phyloP scores from a whole-genome alignment of 768 basidiomycete genomes.

The Gymnopilus dilepis region DNA sequence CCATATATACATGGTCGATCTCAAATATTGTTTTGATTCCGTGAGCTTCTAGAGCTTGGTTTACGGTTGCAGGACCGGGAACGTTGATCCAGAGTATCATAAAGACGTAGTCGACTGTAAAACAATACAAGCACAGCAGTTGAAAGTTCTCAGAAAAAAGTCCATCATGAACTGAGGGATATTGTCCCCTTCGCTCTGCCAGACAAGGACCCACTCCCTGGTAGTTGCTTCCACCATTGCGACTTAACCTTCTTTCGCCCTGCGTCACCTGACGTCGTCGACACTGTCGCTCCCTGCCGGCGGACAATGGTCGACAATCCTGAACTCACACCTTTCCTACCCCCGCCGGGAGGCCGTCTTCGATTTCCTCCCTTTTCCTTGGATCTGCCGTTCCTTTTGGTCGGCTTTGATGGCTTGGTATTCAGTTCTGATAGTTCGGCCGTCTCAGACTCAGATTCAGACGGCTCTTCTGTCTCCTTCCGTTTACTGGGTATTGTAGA shows the following conservation, averaged over 20 bases:
- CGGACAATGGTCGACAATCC: constrained; percentile 59
- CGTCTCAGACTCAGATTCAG: constrained; percentile 9
- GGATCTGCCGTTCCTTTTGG: constrained; percentile 15
- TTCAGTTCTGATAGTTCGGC: constrained; percentile 15
- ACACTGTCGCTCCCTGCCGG: constrained; percentile 6
- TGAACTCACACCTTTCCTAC: constrained; percentile 68
- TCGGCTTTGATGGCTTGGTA: constrained; percentile 20
- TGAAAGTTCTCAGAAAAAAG: too few species aligned
- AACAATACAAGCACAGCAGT: too few species aligned
- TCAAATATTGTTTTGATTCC: too few species aligned
- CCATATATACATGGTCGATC: too few species aligned
- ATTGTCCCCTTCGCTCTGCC: constrained; percentile 28
- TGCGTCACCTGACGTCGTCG: constrained; percentile 12
- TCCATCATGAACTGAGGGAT: too few species aligned
- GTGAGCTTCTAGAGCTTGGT: too few species aligned
- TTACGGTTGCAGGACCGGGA: too few species aligned
- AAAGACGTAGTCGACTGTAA: too few species aligned
- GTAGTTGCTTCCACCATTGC: constrained; percentile 55
- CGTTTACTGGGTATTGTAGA: constrained; percentile 14
- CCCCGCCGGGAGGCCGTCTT: constrained; percentile 50
- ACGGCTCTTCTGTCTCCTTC: constrained; percentile 18
- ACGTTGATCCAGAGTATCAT: too few species aligned
- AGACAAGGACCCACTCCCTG: constrained; percentile 19
- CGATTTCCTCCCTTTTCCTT: constrained; percentile 10
- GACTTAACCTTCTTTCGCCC: constrained; percentile 25